phyloP scores from a whole-genome alignment of 192 early-diverging fungal genomes.

The Mortierella alpina region DNA sequence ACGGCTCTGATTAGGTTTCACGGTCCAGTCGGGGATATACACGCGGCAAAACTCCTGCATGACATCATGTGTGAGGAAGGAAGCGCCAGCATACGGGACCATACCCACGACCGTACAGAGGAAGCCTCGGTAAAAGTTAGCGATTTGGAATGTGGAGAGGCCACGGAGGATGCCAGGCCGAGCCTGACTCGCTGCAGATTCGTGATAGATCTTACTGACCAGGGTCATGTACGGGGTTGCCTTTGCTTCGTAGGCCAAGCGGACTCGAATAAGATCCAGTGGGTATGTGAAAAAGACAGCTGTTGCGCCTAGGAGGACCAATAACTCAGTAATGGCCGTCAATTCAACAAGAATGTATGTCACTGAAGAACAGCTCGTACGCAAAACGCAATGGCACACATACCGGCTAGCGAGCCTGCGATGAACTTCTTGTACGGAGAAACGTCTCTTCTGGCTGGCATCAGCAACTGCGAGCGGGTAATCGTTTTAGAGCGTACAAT shows the following conservation, averaged over 20 bases:
- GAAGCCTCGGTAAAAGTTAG: constrained; percentile 95
- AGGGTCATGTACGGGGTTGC: constrained; percentile 26
- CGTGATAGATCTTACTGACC: constrained; percentile 75
- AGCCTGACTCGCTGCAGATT: constrained; percentile 64
- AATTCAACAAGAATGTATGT: not conserved
- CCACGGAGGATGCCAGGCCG: constrained; percentile 18
- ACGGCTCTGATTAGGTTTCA: constrained; percentile 19
- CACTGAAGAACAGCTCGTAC: no score
- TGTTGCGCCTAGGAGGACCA: constrained; percentile 73
- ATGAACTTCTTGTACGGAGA: constrained; percentile 79
- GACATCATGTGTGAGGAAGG: constrained; percentile 86
- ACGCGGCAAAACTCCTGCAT: constrained; percentile 68
- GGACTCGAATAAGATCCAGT: constrained; percentile 90
- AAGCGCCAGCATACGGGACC: constrained; percentile 95
- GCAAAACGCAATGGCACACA: not conserved
- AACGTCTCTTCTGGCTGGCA: constrained; percentile 60
- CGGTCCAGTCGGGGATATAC: constrained; percentile 11
- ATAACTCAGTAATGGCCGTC: no score
- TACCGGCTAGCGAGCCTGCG: constrained; percentile 81
- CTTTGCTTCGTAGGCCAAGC: constrained; percentile 85
- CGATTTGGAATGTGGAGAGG: constrained; percentile 1
- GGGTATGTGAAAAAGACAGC: constrained; percentile 92
- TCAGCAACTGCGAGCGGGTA: constrained; percentile 6
- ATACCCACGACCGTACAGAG: constrained; percentile 89
- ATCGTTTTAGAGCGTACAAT: no score